Conservation (phyloP, 805 yeast genomes). For the Lipomyces mesembrius region DNA sequence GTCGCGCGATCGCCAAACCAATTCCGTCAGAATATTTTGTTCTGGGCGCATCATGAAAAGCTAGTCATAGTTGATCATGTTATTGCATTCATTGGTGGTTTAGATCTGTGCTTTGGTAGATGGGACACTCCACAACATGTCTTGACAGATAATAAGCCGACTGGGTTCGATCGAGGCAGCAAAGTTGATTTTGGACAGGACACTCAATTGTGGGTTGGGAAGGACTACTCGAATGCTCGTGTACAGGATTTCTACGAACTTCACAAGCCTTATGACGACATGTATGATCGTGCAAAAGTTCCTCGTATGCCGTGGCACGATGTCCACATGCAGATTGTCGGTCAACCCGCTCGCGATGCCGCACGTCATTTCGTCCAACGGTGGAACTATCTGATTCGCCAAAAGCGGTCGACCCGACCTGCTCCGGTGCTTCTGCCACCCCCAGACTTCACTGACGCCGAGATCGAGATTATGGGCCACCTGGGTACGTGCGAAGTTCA, state of each 20-base stretch:
- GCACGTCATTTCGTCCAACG: conserved; percentile 95
- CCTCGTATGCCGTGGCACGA: conserved; percentile 99
- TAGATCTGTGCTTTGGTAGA: conserved; percentile 93
- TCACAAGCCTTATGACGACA: conserved; percentile 84
- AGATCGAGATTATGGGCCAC: conserved; percentile 60
- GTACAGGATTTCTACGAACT: conserved; percentile 81
- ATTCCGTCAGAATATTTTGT: conserved; percentile 85
- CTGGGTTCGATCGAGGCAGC: conserved; percentile 37
- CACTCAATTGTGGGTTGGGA: conserved; percentile 86
- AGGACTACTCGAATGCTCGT: conserved; percentile 95
- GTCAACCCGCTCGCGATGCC: conserved; percentile 91
- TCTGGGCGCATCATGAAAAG: conserved; percentile 99
- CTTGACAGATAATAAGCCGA: conserved; percentile 66
- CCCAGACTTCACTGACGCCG: conserved; percentile 77
- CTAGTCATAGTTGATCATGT: conserved; percentile 84
- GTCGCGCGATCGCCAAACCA: conserved; percentile 96
- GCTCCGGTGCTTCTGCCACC: conserved; percentile 95
- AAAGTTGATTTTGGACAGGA: conserved; percentile 48
- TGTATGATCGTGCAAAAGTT: conserved; percentile 77
- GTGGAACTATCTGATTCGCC: conserved; percentile 93
- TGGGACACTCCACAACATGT: conserved; percentile 97
- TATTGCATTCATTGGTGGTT: conserved; percentile 90
- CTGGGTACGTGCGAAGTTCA: conserved; percentile 93
- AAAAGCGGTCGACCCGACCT: conserved; percentile 90
- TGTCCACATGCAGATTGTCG: conserved; percentile 93